These are phyloP conservation scores for Claviceps fusiformis DNA, from an alignment of 2,329 filamentous ascomycete species.

Conservation along the genomic window DNA sequence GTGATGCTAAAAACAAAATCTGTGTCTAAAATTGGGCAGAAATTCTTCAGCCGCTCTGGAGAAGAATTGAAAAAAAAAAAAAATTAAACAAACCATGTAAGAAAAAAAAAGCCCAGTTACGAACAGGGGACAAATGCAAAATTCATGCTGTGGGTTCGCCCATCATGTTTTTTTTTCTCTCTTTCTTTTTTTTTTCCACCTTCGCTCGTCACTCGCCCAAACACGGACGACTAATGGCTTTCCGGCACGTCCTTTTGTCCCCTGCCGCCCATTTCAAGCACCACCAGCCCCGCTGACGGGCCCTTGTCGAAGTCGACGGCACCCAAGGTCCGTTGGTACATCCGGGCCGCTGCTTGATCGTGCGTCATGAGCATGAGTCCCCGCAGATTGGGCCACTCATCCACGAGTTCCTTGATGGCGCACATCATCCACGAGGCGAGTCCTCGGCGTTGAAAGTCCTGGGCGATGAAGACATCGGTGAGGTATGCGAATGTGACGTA, in stretches of 20 bases:
- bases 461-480: slow-evolving; percentile 53
- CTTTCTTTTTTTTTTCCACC: not conserved
- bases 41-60: too few species aligned
- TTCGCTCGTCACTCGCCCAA: too few species aligned
- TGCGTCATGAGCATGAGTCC: slow-evolving; percentile 42
- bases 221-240: slow-evolving; percentile 12
- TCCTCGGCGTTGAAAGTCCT: slow-evolving; percentile 45
- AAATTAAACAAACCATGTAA: too few species aligned
- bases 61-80: too few species aligned
- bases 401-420: slow-evolving; percentile 42
- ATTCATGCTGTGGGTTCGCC: too few species aligned
- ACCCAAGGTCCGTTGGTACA: slow-evolving; percentile 36
- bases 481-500: slow-evolving; percentile 52
- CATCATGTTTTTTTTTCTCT: not conserved
- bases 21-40: too few species aligned
- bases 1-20: too few species aligned
- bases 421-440: slow-evolving; percentile 52
- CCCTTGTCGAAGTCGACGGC: slow-evolving; percentile 30
- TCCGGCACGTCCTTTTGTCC: slow-evolving; percentile 21
- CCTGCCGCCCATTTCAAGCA: slow-evolving; percentile 28
- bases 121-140: too few species aligned
- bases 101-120: too few species aligned
- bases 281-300: slow-evolving; percentile 23
- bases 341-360: slow-evolving; percentile 22
- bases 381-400: slow-evolving; percentile 45